Evolutionary conservation across 805 yeast species (phyloP).

Genomic region (Kregervanrija fluxuum): DNA sequence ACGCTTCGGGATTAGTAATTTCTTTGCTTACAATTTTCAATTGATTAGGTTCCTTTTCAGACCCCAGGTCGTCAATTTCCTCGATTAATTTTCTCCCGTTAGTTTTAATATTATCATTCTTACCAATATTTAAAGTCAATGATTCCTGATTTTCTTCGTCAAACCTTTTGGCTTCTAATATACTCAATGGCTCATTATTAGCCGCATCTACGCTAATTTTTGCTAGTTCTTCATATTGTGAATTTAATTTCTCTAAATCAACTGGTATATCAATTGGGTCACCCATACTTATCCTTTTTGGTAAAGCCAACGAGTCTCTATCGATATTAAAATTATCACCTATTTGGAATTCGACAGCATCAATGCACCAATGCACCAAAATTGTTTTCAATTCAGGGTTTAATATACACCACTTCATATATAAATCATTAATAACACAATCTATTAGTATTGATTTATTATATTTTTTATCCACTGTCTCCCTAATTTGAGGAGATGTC

Average conservation of each 20-base stretch:
- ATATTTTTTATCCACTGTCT: constrained; percentile 65
- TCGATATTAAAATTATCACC: constrained; percentile 39
- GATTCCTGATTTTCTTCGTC: constrained; percentile 15
- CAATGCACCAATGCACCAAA: constrained; percentile 77
- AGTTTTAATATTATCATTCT: neutral
- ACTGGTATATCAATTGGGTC: constrained; percentile 38
- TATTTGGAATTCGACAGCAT: constrained; percentile 50
- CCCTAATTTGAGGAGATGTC: constrained; percentile 46
- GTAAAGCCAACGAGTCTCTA: constrained; percentile 51
- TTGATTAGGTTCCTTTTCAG: no score
- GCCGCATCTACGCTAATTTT: constrained; percentile 23
- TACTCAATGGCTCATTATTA: constrained; percentile 35
- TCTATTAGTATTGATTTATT: constrained; percentile 59
- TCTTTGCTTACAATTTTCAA: neutral
- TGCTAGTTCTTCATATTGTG: constrained; percentile 28
- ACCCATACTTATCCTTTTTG: constrained; percentile 72
- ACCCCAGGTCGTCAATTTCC: neutral
- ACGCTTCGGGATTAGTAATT: neutral
- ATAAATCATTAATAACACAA: constrained; percentile 63
- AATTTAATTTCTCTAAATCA: constrained; percentile 36
- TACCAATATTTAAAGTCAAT: neutral
- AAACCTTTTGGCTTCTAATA: constrained; percentile 34
- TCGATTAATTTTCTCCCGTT: neutral
- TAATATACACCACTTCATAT: constrained; percentile 54
- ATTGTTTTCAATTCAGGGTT: constrained; percentile 57